Base-by-base conservation (phyloP, 306 rosid genomes). In the Fragaria nilgerrensis region DNA sequence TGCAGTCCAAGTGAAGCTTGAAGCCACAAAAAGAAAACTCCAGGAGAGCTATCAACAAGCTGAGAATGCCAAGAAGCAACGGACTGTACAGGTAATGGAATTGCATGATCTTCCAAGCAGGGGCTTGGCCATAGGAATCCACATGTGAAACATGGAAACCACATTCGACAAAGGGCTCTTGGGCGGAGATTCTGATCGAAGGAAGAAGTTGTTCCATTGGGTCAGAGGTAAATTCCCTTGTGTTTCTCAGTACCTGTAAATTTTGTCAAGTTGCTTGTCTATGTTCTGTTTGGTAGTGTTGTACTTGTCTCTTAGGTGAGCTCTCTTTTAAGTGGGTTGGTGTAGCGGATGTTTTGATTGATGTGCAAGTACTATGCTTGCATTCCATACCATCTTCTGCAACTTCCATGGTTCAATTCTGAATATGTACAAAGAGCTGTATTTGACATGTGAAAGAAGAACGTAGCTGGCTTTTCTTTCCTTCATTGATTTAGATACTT, bases 21-120 rank as follows among this genome's bases (percentile, higher is more conserved):
- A 96, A 89, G 99, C 90, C 62, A 88, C 99, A 27, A 96, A 92
- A 84, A 88, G 99, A 88, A 96, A 75, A 82, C 99, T 96, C 85
- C 99, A 96, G 59, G 97, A 89, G 86, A 81, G 94, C 25, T 96
- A 96, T 84, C 99, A 92, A 88, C 96, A 92, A 87, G 97, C 85
- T 36, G 97, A 91, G 85, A 96, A 66, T 20, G 99, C 98, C 74
- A 95, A 95, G 90, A 92, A 80, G 85, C 99, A 91, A 80, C 79
- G 99, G 53, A 96, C 96, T 0, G 85, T 92, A 73, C 99, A 96
- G 77, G 97, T 96, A 3, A 96, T 96, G 99, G 99, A 92, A 69
- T 61, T 96, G 76, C 96, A 79, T 25, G 97, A 96, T 65, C 89
- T 96, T 61, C 98, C 0, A 96, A 89, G 87, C 98, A 92, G 77